phyloP scores from a whole-genome alignment of 2,329 filamentous ascomycete species.

The Cytospora paraplurivora region DNA sequence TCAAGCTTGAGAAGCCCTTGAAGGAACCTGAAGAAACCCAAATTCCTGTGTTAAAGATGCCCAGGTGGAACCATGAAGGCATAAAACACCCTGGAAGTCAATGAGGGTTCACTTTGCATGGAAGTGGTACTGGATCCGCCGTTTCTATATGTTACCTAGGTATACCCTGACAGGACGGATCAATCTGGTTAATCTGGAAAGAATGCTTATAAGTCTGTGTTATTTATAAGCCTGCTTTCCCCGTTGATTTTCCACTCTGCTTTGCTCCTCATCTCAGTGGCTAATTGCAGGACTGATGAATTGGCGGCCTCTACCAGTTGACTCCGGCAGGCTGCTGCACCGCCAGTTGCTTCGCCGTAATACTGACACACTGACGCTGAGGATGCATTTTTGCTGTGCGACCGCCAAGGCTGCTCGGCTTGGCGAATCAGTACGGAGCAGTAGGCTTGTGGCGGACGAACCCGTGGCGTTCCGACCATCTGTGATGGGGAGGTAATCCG shows the following conservation, averaged over 20 bases:
- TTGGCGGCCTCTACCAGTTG: not conserved
- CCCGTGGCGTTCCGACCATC: not conserved
- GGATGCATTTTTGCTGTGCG: no score
- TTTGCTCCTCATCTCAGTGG: not conserved
- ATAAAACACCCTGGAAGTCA: not conserved
- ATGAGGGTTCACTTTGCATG: constrained; percentile 10
- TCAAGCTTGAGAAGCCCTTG: not conserved
- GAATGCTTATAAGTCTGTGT: not conserved
- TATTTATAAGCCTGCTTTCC: not conserved
- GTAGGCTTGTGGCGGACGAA: no score
- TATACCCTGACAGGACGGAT: constrained; percentile 8
- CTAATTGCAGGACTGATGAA: not conserved
- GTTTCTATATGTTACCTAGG: constrained; percentile 7
- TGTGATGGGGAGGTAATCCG: not conserved
- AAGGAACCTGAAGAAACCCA: not conserved
- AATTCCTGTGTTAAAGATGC: not conserved
- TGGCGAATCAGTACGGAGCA: not conserved
- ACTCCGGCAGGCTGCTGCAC: not conserved
- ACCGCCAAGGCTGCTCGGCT: not conserved
- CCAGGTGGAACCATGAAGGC: not conserved
- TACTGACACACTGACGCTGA: not conserved
- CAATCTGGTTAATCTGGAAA: not conserved
- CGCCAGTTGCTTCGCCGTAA: not conserved
- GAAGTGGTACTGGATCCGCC: constrained; percentile 9
- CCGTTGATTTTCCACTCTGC: not conserved